Conservation (phyloP, 1,139 yeast genomes). For the Debaryomyces coudertii region DNA sequence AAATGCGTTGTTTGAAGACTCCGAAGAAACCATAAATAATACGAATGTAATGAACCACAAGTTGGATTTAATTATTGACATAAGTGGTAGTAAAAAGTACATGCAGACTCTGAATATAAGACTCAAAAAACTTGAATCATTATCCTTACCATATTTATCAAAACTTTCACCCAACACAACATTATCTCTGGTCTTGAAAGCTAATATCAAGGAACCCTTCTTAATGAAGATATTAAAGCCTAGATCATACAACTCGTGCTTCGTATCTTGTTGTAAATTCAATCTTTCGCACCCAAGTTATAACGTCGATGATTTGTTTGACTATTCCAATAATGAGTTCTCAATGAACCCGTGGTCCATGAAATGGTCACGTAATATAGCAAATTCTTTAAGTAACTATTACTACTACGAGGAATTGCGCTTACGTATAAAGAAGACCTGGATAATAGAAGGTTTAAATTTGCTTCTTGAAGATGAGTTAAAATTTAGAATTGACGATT, state of each 20-base stretch:
- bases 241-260: constrained; percentile 33
- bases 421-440: constrained; percentile 27
- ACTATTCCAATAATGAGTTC: constrained; percentile 19
- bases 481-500: constrained; percentile 35
- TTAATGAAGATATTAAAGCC: constrained; percentile 44
- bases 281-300: constrained; percentile 37
- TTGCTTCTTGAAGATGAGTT: constrained; percentile 32
- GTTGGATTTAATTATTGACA: constrained; percentile 44
- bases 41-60: constrained; percentile 32
- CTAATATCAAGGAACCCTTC: constrained; percentile 36
- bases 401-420: constrained; percentile 41
- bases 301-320: constrained; percentile 33
- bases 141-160: constrained; percentile 35
- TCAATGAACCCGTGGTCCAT: constrained; percentile 32
- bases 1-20: constrained; percentile 34
- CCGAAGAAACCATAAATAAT: constrained; percentile 23
- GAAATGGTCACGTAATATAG: constrained; percentile 37
- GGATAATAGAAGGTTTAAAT: constrained; percentile 41
- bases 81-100: constrained; percentile 43
- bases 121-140: constrained; percentile 33
- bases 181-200: constrained; percentile 31
- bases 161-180: constrained; percentile 24
- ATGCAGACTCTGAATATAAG: constrained; percentile 37
- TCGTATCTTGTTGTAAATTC: constrained; percentile 45
- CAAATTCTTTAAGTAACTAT: constrained; percentile 37